These are phyloP conservation scores for Musa balbisiana DNA, from an alignment of 202 grass and related monocot genomes.

Conservation along the genomic window DNA sequence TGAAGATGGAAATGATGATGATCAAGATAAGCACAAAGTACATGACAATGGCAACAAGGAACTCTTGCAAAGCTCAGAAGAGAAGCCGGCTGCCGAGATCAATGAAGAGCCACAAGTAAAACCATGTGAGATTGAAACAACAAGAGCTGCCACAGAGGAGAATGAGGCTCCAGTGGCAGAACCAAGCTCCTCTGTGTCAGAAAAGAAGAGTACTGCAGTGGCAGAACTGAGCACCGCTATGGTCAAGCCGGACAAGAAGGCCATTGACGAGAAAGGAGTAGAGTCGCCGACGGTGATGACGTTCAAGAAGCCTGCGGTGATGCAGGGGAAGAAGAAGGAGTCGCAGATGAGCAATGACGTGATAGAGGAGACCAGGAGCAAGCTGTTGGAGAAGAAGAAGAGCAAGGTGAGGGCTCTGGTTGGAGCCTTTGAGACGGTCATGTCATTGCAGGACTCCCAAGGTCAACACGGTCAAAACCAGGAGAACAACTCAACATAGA, in stretches of 20 bases:
- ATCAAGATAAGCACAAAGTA: constrained; percentile 13
- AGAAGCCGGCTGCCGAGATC: constrained; percentile 11
- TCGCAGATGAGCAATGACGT: constrained; percentile 50
- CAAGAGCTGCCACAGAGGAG: background rate
- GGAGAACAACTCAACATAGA: background rate
- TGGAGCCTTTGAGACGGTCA: constrained; percentile 83
- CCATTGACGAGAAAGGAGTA: background rate
- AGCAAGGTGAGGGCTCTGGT: constrained; percentile 82
- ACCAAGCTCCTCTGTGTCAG: too few relatives aligned
- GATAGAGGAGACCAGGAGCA: constrained; percentile 74
- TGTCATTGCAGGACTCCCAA: constrained; percentile 31
- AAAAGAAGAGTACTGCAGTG: background rate
- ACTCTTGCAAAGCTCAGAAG: constrained; percentile 6
- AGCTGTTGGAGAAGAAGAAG: constrained; percentile 77
- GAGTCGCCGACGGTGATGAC: background rate
- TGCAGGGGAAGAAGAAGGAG: constrained; percentile 50
- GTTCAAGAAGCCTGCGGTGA: constrained; percentile 27
- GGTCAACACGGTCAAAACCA: background rate
- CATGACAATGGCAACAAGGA: constrained; percentile 25
- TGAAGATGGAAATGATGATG: background rate
- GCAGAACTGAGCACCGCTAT: background rate
- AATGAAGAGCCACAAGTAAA: constrained; percentile 13
- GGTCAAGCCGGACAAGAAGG: too few relatives aligned
- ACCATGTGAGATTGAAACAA: background rate
- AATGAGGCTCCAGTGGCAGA: too few relatives aligned